Percentiles rank a stretch among this genome's conserved stretches.
phyloP scores from a whole-genome alignment of 1,284 basidiomycete species.

The Cutaneotrichosporon curvatum region DNA sequence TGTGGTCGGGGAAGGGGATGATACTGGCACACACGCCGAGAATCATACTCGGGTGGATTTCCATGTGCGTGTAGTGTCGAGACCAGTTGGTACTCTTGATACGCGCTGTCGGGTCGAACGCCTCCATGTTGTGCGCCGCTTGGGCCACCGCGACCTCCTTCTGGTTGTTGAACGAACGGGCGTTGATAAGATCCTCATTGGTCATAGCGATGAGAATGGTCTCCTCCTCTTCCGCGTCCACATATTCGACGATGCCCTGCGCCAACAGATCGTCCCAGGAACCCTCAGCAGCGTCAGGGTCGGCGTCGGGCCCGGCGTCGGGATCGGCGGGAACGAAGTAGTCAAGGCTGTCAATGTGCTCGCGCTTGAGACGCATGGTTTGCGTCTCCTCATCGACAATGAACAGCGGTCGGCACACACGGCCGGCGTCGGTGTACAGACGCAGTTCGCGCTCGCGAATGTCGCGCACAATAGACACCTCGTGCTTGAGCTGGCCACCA shows the following conservation, averaged over 20 bases:
- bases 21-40: slow-evolving; percentile 97
- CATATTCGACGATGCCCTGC: slow-evolving; percentile 81
- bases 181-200: slow-evolving; percentile 85
- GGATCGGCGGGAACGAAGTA: too few relatives aligned
- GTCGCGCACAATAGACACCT: slow-evolving; percentile 94
- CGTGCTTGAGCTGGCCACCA: slow-evolving; percentile 90
- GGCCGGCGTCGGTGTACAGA: slow-evolving; percentile 92
- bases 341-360: slow-evolving; percentile 59
- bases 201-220: slow-evolving; percentile 99
- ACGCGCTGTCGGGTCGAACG: slow-evolving; percentile 76
- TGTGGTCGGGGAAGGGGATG: slow-evolving; percentile 99
- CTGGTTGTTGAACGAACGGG: slow-evolving; percentile 39
- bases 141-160: slow-evolving; percentile 44
- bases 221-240: slow-evolving; percentile 99
- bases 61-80: slow-evolving; percentile 96
- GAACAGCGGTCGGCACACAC: slow-evolving; percentile 92
- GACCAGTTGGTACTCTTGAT: slow-evolving; percentile 72
- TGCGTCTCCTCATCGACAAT: slow-evolving; percentile 80
- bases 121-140: slow-evolving; percentile 50
- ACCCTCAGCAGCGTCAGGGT: slow-evolving; percentile 51
- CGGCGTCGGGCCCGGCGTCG: slow-evolving; percentile 46
- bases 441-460: slow-evolving; percentile 92
- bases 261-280: slow-evolving; percentile 84
- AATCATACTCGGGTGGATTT: slow-evolving; percentile 99
- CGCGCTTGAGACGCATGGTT: slow-evolving; percentile 72